Conservation (phyloP, 768 basidiomycete genomes). For the Cystobasidium tubakii region DNA sequence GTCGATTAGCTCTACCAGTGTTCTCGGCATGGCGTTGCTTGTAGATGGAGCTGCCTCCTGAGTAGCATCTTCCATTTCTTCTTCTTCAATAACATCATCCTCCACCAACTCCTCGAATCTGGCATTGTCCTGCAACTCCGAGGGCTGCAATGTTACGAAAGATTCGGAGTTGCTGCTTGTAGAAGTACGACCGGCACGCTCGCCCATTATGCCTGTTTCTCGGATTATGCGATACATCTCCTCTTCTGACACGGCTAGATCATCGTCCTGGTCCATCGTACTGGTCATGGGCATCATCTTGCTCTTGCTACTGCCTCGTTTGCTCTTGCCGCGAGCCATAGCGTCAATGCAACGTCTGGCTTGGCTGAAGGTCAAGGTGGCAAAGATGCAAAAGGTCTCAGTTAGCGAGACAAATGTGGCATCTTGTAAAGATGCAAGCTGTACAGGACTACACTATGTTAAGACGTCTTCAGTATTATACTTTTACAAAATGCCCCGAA, state of each 20-base stretch:
- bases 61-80: background rate
- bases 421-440: no score
- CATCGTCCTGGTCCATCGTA: background rate
- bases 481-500: no score
- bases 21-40: background rate
- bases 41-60: background rate
- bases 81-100: background rate
- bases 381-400: background rate
- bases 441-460: no score
- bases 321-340: background rate
- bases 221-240: slow-evolving; percentile 13
- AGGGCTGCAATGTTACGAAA: background rate
- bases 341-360: background rate
- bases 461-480: no score
- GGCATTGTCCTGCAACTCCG: background rate
- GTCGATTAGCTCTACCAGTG: slow-evolving; percentile 34
- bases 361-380: background rate
- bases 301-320: background rate
- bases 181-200: background rate
- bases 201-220: background rate
- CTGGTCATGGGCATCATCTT: background rate
- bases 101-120: background rate
- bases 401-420: no score
- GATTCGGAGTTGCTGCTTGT: background rate
- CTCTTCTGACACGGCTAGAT: slow-evolving; percentile 9